phyloP scores from a whole-genome alignment of 331 rosid genomes.

The Pyrus hybrid region DNA sequence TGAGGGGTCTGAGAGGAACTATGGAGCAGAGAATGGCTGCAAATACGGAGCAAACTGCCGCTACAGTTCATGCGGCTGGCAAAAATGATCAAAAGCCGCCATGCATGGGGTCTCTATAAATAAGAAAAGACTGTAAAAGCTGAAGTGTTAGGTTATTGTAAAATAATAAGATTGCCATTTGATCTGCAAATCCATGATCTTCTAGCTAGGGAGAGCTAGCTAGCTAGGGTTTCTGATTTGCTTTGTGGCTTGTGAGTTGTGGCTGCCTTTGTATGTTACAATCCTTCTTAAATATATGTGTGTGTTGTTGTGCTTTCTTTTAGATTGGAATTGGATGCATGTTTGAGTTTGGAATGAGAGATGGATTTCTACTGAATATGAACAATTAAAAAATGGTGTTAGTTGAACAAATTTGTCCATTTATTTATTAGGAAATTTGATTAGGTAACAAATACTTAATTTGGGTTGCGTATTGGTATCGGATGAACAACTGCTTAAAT shows the following conservation, averaged over 20 bases:
- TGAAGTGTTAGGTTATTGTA: background rate
- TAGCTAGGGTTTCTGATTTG: background rate
- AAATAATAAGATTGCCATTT: background rate
- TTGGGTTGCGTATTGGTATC: no score
- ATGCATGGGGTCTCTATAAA: background rate
- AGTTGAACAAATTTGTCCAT: no score
- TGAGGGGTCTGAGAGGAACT: conserved; percentile 25
- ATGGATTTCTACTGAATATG: no score
- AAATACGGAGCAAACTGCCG: conserved; percentile 32
- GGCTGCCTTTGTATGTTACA: background rate
- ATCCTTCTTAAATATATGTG: background rate
- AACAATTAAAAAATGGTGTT: no score
- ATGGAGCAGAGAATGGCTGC: conserved; percentile 30
- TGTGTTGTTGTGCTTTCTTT: background rate
- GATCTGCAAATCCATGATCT: background rate
- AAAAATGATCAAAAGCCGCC: conserved; percentile 2
- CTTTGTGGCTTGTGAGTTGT: background rate
- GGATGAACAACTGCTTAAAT: no score
- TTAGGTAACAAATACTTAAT: no score
- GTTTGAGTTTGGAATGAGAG: no score
- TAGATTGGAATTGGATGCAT: background rate
- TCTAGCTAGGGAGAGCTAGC: background rate
- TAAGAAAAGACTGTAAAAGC: background rate
- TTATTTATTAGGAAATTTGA: no score
- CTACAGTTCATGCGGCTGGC: conserved; percentile 16